Evolutionary conservation across 352 stramenopile species (phyloP).

Genomic region (Pythium phragmitis): DNA sequence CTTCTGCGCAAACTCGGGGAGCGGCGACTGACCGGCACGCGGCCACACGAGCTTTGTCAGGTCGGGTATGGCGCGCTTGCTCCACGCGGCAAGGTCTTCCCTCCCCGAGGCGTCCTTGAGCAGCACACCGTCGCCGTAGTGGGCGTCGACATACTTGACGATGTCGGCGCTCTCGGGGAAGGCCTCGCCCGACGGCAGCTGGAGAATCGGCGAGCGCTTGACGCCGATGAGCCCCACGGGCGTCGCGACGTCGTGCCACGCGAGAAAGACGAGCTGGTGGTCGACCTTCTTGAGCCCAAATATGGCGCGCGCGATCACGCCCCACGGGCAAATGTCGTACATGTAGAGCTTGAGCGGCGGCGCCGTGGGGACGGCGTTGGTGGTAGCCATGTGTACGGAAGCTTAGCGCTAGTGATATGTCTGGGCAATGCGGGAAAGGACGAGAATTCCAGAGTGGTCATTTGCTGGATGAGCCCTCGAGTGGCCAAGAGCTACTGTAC

Average conservation of each 20-base stretch:
- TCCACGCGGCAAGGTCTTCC: constrained; percentile 45
- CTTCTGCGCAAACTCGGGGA: constrained; percentile 47
- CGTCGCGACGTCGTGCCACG: constrained; percentile 43
- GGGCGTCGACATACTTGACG: constrained; percentile 40
- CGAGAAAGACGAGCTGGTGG: constrained; percentile 42
- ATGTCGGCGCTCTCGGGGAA: constrained; percentile 49
- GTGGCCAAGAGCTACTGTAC: no score
- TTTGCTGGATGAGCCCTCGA: no score
- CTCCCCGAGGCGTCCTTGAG: constrained; percentile 31
- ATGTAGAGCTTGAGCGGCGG: constrained; percentile 45
- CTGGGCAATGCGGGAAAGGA: no score
- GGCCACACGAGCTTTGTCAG: constrained; percentile 42
- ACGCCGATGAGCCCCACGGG: constrained; percentile 34
- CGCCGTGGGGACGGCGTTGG: background rate
- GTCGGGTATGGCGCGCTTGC: constrained; percentile 23
- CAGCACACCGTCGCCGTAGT: constrained; percentile 32
- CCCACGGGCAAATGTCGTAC: constrained; percentile 63
- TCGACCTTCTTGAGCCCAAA: constrained; percentile 48
- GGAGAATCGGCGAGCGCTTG: constrained; percentile 38
- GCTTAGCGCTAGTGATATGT: no score
- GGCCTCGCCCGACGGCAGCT: constrained; percentile 28
- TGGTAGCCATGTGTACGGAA: background rate
- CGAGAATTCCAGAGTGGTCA: no score
- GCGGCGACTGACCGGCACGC: constrained; percentile 37
- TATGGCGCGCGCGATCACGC: constrained; percentile 48